phyloP scores from a whole-genome alignment of 495 filamentous ascomycete species.

The Emericellopsis terricola region DNA sequence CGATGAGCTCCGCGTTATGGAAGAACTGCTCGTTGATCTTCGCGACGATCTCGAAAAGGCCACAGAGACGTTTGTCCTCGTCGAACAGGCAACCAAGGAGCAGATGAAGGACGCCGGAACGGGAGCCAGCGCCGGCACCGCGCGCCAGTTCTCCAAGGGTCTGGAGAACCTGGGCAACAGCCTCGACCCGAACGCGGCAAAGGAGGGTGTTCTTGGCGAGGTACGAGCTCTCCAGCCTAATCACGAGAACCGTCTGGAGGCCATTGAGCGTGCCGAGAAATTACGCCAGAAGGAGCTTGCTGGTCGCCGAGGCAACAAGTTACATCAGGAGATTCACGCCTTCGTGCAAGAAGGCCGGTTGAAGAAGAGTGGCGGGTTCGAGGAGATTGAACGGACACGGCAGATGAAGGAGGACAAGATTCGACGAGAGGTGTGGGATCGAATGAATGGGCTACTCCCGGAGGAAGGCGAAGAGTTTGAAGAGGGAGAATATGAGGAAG shows the following conservation, averaged over 20 bases:
- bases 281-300: slow-evolving; percentile 75
- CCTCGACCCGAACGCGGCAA: slow-evolving; percentile 60
- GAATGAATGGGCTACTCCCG: slow-evolving; percentile 31
- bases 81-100: slow-evolving; percentile 92
- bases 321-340: slow-evolving; percentile 70
- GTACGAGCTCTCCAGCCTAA: slow-evolving; percentile 90
- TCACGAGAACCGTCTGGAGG: slow-evolving; percentile 79
- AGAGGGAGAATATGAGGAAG: slow-evolving; percentile 2
- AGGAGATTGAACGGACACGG: slow-evolving; percentile 77
- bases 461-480: slow-evolving; percentile 5
- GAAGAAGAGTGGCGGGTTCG: slow-evolving; percentile 89
- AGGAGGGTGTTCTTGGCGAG: slow-evolving; percentile 81
- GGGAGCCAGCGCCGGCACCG: slow-evolving; percentile 21
- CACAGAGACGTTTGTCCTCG: slow-evolving; percentile 75
- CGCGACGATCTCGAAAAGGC: slow-evolving; percentile 92
- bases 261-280: slow-evolving; percentile 89
- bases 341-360: slow-evolving; percentile 87
- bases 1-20: slow-evolving; percentile 83
- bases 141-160: slow-evolving; percentile 35
- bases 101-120: slow-evolving; percentile 57
- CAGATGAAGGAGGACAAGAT: slow-evolving; percentile 77
- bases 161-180: slow-evolving; percentile 42
- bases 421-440: slow-evolving; percentile 69
- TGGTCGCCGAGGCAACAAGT: slow-evolving; percentile 52
- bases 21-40: slow-evolving; percentile 80